Evolutionary conservation across 345 rosid genomes (phyloP), one percentile per base, ranked within the genome.

Genomic region (Populus euphratica): DNA sequence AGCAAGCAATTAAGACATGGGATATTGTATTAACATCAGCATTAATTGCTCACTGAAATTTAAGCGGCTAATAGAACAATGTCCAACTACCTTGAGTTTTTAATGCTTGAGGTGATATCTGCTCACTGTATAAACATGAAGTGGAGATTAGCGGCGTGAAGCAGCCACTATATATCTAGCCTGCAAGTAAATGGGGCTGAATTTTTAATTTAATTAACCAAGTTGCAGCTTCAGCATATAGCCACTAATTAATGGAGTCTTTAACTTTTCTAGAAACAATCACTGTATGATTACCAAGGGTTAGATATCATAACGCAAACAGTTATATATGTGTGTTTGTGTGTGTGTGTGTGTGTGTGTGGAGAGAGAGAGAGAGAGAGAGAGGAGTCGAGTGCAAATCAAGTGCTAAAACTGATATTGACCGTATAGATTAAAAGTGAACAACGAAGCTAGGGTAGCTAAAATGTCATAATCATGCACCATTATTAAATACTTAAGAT

Each of bases 381-480:
- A 33, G 35, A 25, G 12, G 14, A 20, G 44, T 13, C 12, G 25
- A 12, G 35, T 62, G 77, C 69, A 74, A 39, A 64, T 56, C 21
- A 59, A 47, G 50, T 47, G 50, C 23, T 73, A 23, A 50, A 67
- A 23, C 52, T 25, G 75, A 68, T 8, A 36, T 73, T 14, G 75
- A 76, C 64, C 47, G 13, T 11, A 10, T 3, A 43, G 47, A 29
- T 67, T 44, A 67, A 66, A 47, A 71, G 61, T 72, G 77, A 77
- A 79, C 68, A 76, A 64, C 20, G 11, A 2, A 75, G 78, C 62
- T n/a, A 14, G 70, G 84, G 82, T 84, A 70, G 87, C 71, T 86
- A 6, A 78, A 77, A 70, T 71, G 83, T 86, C 89, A 41, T 67
- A 52, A 62, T 86, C 89, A 54, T 63, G 36, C 13, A 43, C 50